Percentiles rank a stretch among this genome's conserved stretches.
These are phyloP conservation scores for Russula olivacea DNA, from an alignment of 768 basidiomycete genomes.

Conservation along the genomic window DNA sequence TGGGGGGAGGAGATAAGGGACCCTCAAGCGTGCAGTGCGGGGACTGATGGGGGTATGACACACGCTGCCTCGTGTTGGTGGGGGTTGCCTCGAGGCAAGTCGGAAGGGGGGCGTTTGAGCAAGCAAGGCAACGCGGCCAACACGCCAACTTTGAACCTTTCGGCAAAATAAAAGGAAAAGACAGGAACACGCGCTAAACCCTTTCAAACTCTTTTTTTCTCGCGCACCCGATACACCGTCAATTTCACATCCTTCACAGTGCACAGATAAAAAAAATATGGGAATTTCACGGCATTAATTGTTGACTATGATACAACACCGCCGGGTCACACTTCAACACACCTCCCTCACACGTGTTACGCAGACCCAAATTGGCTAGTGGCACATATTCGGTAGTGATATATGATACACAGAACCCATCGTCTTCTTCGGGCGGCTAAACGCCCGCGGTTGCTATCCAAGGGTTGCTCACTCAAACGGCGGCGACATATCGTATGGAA, in stretches of 20 bases:
- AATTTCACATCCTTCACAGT: background rate
- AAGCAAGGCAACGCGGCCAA: background rate
- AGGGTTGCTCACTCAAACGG: background rate
- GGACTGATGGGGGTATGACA: background rate
- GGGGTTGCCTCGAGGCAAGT: slow-evolving; percentile 7
- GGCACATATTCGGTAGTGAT: background rate
- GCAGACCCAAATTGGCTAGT: background rate
- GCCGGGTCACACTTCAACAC: too few relatives aligned
- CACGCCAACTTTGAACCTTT: background rate
- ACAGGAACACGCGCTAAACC: background rate
- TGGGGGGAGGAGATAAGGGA: slow-evolving; percentile 12
- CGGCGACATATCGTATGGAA: background rate
- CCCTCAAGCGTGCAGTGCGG: background rate
- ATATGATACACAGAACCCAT: background rate
- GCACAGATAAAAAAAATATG: background rate
- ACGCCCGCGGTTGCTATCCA: background rate
- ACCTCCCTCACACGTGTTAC: background rate
- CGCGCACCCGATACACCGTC: background rate
- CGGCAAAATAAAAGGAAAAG: background rate
- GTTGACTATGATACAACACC: too few relatives aligned
- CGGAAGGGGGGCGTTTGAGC: background rate
- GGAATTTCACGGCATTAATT: too few relatives aligned
- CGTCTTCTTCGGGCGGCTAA: background rate
- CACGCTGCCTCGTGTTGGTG: slow-evolving; percentile 18
- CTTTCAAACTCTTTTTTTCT: background rate